Conservation (phyloP, 768 basidiomycete species). For the Tulasnella sp. region DNA sequence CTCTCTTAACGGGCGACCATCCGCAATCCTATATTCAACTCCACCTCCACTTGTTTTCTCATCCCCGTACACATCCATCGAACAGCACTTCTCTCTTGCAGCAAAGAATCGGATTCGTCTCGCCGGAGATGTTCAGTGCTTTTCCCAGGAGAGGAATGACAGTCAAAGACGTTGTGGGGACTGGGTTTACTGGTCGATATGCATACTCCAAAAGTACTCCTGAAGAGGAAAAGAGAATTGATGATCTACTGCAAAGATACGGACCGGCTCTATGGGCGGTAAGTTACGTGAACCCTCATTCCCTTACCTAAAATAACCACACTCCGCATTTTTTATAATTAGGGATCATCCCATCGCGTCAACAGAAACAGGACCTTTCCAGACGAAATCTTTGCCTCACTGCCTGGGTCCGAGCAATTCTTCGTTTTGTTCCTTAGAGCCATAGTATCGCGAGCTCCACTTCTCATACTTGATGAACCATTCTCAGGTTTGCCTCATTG, state of each 20-base stretch:
- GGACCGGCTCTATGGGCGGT: slow-evolving; percentile 47
- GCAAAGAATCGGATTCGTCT: slow-evolving; percentile 60
- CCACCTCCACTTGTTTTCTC: slow-evolving; percentile 44
- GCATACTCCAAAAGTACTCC: slow-evolving; percentile 37
- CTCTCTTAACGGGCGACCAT: slow-evolving; percentile 85
- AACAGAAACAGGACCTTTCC: slow-evolving; percentile 21
- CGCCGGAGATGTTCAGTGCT: slow-evolving; percentile 82
- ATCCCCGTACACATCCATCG: slow-evolving; percentile 49
- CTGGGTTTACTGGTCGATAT: slow-evolving; percentile 79
- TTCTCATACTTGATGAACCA: slow-evolving; percentile 83
- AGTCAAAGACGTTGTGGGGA: slow-evolving; percentile 70
- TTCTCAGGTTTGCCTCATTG: no score
- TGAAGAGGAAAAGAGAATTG: slow-evolving; percentile 35
- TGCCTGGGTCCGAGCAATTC: slow-evolving; percentile 64
- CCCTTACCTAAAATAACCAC: no score
- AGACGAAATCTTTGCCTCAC: slow-evolving; percentile 41
- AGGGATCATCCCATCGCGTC: background rate
- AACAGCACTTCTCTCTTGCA: slow-evolving; percentile 45
- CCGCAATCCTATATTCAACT: slow-evolving; percentile 82
- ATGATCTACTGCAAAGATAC: slow-evolving; percentile 50
- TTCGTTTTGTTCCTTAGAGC: slow-evolving; percentile 77
- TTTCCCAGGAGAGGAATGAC: slow-evolving; percentile 64
- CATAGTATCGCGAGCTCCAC: slow-evolving; percentile 54
- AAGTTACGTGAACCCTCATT: no score
- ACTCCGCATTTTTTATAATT: slow-evolving; percentile 6